Evolutionary conservation across 2,329 filamentous ascomycete genomes (phyloP), one percentile per base, ranked within the genome.

Genomic region (Ascocoryne sarcoides): DNA sequence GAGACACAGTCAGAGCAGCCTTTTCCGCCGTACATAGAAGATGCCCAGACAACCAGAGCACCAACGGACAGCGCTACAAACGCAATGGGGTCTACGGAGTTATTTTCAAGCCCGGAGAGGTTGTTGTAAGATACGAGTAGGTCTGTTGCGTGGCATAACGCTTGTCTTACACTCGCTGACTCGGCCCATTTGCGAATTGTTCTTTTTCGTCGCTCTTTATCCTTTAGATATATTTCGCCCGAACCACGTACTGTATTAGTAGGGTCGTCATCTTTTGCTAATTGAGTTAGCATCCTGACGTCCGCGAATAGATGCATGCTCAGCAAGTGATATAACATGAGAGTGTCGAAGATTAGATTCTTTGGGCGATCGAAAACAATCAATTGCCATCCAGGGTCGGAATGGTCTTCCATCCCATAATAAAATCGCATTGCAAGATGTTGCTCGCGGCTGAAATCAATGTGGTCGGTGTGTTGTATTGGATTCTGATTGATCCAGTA

Each of bases 321-420:
- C 32, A 65, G 55, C 2, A 66, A 49, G 31, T 65, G 60, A 32
- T 64, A 61, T 0, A 65, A 55, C 48, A 64, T 60, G 4, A 53
- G 43, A 1, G 59, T 54, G 15, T 62, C 60, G 1, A 62, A 59
- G 3, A 60, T 45, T 9, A 60, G 46, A 3, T 45, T 49, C 10
- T 58, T 55, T n/a, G n/a, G n/a, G n/a, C n/a, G n/a, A n/a, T n/a
- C n/a, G n/a, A 17, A 65, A 50, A 7, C 62, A 55, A 5, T 42
- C 28, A 34, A 54, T 35, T 45, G 45, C 50, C 16, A 39, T 43
- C 5, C 41, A 42, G 7, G 46, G 17, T n/a, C n/a, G 4, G 38
- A 32, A 7, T 47, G 39, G 20, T 53, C 46, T 46, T 58, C 54
- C n/a, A 23, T 49, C 8, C 51, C 52, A 28, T 44, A 50, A 30